phyloP scores from a whole-genome alignment of 1,139 yeast species.

The Scheffersomyces cryptocercus region DNA sequence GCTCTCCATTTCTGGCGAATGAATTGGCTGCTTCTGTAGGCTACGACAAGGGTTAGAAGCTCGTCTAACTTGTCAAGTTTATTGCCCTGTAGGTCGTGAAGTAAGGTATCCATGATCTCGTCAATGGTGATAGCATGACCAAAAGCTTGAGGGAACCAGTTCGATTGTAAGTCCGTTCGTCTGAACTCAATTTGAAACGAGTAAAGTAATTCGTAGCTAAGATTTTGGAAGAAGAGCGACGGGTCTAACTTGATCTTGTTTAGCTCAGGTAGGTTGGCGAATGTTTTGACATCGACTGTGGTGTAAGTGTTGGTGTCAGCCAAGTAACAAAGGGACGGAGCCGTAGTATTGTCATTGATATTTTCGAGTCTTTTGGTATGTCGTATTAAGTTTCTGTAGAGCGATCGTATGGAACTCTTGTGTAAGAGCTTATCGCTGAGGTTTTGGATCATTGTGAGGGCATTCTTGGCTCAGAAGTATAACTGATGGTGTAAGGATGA shows the following conservation, averaged over 20 bases:
- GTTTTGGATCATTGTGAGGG: too few species aligned
- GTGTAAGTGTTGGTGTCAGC: neutral
- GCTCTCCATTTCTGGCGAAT: slow-evolving; percentile 18
- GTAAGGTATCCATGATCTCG: too few species aligned
- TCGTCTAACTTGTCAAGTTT: neutral
- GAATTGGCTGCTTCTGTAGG: slow-evolving; percentile 16
- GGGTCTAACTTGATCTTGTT: slow-evolving; percentile 11
- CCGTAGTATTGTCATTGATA: neutral
- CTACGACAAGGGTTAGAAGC: neutral
- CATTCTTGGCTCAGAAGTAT: too few species aligned
- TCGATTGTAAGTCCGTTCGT: neutral
- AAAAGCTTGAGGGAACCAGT: too few species aligned
- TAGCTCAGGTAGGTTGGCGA: neutral
- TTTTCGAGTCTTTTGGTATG: neutral
- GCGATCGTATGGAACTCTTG: slow-evolving; percentile 8
- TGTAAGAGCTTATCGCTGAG: slow-evolving; percentile 1
- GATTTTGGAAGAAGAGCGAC: slow-evolving; percentile 7
- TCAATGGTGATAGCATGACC: too few species aligned
- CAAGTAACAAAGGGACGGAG: neutral
- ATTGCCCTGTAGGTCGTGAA: too few species aligned
- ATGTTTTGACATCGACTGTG: too few species aligned
- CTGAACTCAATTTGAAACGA: slow-evolving; percentile 19
- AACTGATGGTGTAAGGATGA: too few species aligned
- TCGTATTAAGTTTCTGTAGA: slow-evolving; percentile 23
- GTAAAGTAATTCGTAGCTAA: slow-evolving; percentile 19